Evolutionary conservation across 768 basidiomycete species (phyloP).

Genomic region (Boletellus sp.): DNA sequence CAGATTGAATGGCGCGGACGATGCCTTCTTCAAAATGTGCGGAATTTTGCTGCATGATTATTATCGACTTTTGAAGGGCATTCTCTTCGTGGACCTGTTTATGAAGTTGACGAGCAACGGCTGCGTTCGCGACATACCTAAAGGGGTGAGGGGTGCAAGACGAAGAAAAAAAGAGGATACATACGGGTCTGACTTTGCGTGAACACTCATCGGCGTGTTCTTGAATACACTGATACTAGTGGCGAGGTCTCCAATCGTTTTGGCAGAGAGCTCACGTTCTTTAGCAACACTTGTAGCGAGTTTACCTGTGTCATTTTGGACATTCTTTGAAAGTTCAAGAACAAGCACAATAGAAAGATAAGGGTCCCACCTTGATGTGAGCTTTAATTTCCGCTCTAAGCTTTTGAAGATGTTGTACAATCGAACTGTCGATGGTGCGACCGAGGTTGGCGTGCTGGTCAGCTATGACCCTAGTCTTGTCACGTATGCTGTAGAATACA

Average conservation of each 20-base stretch:
- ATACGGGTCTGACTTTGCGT: conserved; percentile 40
- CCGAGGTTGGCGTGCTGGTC: conserved; percentile 97
- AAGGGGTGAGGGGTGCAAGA: not conserved
- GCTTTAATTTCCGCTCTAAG: conserved; percentile 94
- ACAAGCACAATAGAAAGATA: not conserved
- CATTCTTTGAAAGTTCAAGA: conserved; percentile 48
- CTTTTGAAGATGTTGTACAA: conserved; percentile 97
- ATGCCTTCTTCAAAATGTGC: conserved; percentile 97
- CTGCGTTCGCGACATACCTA: conserved; percentile 65
- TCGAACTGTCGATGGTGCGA: conserved; percentile 92
- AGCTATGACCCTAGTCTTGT: conserved; percentile 89
- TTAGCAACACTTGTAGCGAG: conserved; percentile 88
- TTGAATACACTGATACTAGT: conserved; percentile 87
- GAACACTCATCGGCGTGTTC: conserved; percentile 88
- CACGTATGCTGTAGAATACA: conserved; percentile 87
- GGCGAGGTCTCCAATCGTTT: conserved; percentile 82
- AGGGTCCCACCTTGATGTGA: conserved; percentile 74
- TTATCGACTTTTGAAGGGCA: conserved; percentile 92
- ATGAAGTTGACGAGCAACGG: conserved; percentile 75
- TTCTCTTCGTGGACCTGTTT: conserved; percentile 98
- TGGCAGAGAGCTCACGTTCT: conserved; percentile 82
- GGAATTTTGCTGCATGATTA: conserved; percentile 97
- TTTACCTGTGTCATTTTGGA: conserved; percentile 94
- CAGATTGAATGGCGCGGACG: conserved; percentile 90
- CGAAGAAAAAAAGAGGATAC: not conserved